Percentiles rank a stretch among this genome's conserved stretches.
Conservation (phyloP, 306 rosid species). For the Mucuna pruriens region DNA sequence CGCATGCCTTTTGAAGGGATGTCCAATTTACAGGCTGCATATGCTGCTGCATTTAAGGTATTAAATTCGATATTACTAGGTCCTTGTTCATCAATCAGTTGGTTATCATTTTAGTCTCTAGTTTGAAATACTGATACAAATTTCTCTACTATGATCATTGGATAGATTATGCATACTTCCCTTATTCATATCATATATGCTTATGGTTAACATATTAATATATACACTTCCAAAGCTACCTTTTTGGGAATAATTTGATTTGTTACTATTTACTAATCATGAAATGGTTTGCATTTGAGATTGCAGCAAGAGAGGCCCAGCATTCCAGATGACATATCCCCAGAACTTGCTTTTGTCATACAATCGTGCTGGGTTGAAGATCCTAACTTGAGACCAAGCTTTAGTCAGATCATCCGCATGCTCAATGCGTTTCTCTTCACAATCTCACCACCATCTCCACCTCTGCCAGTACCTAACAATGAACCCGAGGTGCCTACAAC, state of each 20-base stretch:
- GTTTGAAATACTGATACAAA: slow-evolving; percentile 23
- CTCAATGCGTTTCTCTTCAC: slow-evolving; percentile 76
- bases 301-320: slow-evolving; percentile 92
- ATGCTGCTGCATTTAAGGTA: slow-evolving; percentile 99
- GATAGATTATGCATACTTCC: neutral
- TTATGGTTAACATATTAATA: slow-evolving; percentile 15
- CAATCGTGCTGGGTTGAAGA: slow-evolving; percentile 98
- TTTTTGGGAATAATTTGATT: neutral
- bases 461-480: slow-evolving; percentile 52
- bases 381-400: slow-evolving; percentile 83
- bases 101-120: slow-evolving; percentile 12
- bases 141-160: slow-evolving; percentile 10
- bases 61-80: neutral
- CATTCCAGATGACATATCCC: slow-evolving; percentile 76
- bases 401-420: slow-evolving; percentile 86
- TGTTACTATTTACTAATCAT: slow-evolving; percentile 39
- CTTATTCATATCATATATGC: neutral
- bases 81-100: slow-evolving; percentile 24
- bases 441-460: slow-evolving; percentile 61
- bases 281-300: slow-evolving; percentile 42
- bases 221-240: neutral
- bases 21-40: slow-evolving; percentile 99
- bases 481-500: slow-evolving; percentile 57
- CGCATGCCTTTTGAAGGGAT: slow-evolving; percentile 99
- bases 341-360: slow-evolving; percentile 78